Evolutionary conservation across 371 early-diverging fungal genomes (phyloP).

Genomic region (Syncephalastrum sp.): DNA sequence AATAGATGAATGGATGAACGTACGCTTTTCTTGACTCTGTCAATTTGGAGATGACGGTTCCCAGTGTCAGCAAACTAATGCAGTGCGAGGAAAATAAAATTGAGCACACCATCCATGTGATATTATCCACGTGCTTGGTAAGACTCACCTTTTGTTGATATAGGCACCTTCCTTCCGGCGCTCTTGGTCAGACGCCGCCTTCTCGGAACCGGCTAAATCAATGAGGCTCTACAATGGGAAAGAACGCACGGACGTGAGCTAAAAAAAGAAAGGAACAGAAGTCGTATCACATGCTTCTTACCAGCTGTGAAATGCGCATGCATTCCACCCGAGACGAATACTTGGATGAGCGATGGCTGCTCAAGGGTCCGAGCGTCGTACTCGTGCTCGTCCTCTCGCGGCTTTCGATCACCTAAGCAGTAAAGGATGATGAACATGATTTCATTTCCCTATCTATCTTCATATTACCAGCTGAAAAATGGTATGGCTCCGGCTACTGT

Average conservation of each 20-base stretch:
- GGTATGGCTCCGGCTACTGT: conserved; percentile 93
- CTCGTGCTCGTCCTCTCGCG: conserved; percentile 17
- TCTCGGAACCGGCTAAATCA: conserved; percentile 98
- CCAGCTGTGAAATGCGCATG: conserved; percentile 68
- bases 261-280: conserved; percentile 5
- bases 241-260: background rate
- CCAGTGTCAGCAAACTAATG: conserved; percentile 68
- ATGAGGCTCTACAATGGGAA: conserved; percentile 66
- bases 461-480: conserved; percentile 83
- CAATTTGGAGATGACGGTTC: conserved; percentile 80
- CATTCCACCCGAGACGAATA: too few relatives aligned
- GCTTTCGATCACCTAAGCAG: conserved; percentile 40
- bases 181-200: conserved; percentile 74
- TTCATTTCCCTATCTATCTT: background rate
- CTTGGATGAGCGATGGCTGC: too few relatives aligned
- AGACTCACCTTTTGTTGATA: conserved; percentile 81
- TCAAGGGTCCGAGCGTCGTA: conserved; percentile 4
- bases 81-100: background rate
- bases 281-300: conserved; percentile 15
- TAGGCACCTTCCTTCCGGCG: conserved; percentile 90
- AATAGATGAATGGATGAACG: background rate
- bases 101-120: background rate
- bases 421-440: conserved; percentile 24
- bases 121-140: background rate
- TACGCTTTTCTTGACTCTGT: conserved; percentile 34